Conservation (phyloP, 2,329 filamentous ascomycete species). For the Helminthosporium solani region DNA sequence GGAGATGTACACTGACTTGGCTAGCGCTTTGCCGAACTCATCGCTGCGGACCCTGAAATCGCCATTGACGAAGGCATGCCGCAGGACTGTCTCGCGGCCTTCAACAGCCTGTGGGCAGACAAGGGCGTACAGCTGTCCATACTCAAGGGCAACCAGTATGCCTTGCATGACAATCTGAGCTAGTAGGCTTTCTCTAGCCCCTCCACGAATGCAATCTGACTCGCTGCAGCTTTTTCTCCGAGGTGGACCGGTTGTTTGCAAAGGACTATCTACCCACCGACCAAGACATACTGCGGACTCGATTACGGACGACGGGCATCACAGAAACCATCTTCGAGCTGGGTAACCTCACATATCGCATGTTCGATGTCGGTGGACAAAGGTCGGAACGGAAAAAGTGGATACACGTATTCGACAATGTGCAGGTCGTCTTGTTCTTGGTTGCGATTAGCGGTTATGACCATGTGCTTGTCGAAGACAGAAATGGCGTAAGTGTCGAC, state of each 20-base stretch:
- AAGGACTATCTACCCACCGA: conserved; percentile 84
- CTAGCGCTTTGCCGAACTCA: conserved; percentile 74
- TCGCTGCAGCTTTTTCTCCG: conserved; percentile 70
- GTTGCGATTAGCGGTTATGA: conserved; percentile 96
- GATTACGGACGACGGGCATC: conserved; percentile 90
- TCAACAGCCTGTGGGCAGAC: conserved; percentile 83
- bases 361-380: conserved; percentile 94
- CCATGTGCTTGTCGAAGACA: conserved; percentile 93
- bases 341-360: conserved; percentile 88
- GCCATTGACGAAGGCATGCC: conserved; percentile 79
- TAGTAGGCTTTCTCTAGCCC: conserved; percentile 65
- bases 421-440: conserved; percentile 87
- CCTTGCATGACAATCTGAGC: conserved; percentile 89
- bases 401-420: conserved; percentile 96
- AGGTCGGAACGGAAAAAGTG: conserved; percentile 94
- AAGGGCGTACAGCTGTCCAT: conserved; percentile 83
- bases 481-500: conserved; percentile 75
- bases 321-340: conserved; percentile 93
- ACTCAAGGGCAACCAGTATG: conserved; percentile 91
- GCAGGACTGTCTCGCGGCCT: conserved; percentile 72
- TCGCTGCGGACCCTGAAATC: conserved; percentile 80
- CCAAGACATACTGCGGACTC: conserved; percentile 88
- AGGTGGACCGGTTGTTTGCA: conserved; percentile 62
- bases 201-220: conserved; percentile 15
- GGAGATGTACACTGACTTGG: conserved; percentile 11